Evolutionary conservation across 768 basidiomycete species (phyloP).

Genomic region (Podaxis carcinomalis): DNA sequence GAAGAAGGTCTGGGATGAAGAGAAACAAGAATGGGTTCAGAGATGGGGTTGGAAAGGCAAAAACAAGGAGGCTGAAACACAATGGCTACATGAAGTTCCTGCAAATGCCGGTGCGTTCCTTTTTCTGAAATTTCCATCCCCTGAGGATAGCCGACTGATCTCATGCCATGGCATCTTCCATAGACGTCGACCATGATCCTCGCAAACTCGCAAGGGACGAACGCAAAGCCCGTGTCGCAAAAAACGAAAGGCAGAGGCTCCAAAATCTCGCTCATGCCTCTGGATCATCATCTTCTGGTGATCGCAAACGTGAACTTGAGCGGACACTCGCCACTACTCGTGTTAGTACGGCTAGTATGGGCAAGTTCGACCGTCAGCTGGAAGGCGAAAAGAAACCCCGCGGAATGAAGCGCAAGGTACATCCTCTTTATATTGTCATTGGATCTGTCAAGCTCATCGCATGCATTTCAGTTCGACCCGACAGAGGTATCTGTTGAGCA

Average conservation of each 20-base stretch:
- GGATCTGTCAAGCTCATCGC: background rate
- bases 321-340: slow-evolving; percentile 71
- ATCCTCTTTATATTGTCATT: slow-evolving; percentile 11
- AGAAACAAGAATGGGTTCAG: slow-evolving; percentile 87
- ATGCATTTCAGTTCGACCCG: slow-evolving; percentile 70
- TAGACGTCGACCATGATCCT: slow-evolving; percentile 82
- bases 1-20: slow-evolving; percentile 90
- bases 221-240: slow-evolving; percentile 76
- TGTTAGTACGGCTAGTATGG: slow-evolving; percentile 91
- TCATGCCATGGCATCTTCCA: background rate
- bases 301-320: slow-evolving; percentile 73
- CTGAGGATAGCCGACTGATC: background rate
- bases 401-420: slow-evolving; percentile 90
- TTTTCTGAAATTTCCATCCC: background rate
- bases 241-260: slow-evolving; percentile 76
- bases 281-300: slow-evolving; percentile 23
- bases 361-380: slow-evolving; percentile 85
- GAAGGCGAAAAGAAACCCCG: slow-evolving; percentile 88
- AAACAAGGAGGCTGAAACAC: slow-evolving; percentile 80
- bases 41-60: slow-evolving; percentile 89
- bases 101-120: slow-evolving; percentile 68
- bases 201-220: slow-evolving; percentile 68
- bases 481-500: slow-evolving; percentile 57
- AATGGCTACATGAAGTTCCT: slow-evolving; percentile 93
- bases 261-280: slow-evolving; percentile 67